phyloP scores from a whole-genome alignment of 176 grass and related monocot genomes.

The Panicum miliaceum region DNA sequence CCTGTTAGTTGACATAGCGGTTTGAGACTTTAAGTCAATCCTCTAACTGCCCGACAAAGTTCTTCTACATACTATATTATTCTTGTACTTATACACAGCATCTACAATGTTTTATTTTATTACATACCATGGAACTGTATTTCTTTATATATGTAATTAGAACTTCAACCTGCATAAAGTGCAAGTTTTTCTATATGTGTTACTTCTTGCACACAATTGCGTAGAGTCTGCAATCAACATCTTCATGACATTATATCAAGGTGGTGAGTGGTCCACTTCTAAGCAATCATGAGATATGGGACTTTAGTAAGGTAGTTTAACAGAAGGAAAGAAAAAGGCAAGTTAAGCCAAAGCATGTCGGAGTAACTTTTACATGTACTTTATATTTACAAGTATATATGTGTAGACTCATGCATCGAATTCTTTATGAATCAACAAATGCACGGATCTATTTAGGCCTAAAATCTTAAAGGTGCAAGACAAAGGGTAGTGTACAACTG shows the following conservation, averaged over 20 bases:
- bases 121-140: background rate
- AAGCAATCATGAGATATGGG: background rate
- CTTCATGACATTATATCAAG: background rate
- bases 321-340: slow-evolving; percentile 2
- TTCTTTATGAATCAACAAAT: slow-evolving; percentile 30
- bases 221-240: background rate
- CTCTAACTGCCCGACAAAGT: slow-evolving; percentile 48
- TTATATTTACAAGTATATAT: slow-evolving; percentile 55
- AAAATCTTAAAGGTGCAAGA: slow-evolving; percentile 43
- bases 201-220: background rate
- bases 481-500: slow-evolving; percentile 21
- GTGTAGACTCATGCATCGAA: slow-evolving; percentile 26
- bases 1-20: slow-evolving; percentile 53
- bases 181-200: background rate
- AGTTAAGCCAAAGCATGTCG: slow-evolving; percentile 7
- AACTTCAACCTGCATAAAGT: slow-evolving; percentile 5
- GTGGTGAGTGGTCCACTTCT: background rate
- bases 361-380: slow-evolving; percentile 38
- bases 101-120: slow-evolving; percentile 34
- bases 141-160: slow-evolving; percentile 10
- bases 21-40: slow-evolving; percentile 35
- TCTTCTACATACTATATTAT: slow-evolving; percentile 25
- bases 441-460: slow-evolving; percentile 31
- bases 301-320: slow-evolving; percentile 16
- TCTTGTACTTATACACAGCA: slow-evolving; percentile 13